Evolutionary conservation across 441 rosid genomes (phyloP).

Genomic region (Gossypium gossypioides): DNA sequence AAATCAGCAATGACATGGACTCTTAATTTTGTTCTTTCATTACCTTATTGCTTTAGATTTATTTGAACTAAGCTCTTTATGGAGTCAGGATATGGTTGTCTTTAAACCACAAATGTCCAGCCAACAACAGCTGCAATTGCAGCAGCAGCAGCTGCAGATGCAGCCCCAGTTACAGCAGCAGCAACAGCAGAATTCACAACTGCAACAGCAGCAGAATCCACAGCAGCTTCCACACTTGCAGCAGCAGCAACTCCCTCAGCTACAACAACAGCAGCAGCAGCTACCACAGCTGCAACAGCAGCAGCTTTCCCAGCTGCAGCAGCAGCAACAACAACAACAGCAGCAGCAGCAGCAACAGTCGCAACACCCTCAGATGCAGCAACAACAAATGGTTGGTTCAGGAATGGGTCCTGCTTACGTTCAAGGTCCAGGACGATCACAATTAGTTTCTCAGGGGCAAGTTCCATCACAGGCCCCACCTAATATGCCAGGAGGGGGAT

Average conservation of each 20-base stretch:
- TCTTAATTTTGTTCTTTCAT: background rate
- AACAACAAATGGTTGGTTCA: conserved; percentile 70
- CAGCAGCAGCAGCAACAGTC: conserved; percentile 18
- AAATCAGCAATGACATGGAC: background rate
- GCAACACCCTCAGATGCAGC: conserved; percentile 20
- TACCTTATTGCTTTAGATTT: conserved; percentile 1
- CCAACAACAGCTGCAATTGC: conserved; percentile 44
- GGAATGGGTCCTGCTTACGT: conserved; percentile 67
- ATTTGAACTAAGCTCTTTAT: conserved; percentile 5
- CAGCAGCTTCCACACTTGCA: conserved; percentile 19
- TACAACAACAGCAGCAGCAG: conserved; percentile 15
- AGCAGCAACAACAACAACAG: conserved; percentile 26
- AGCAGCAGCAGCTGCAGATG: conserved; percentile 26
- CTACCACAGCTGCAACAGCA: conserved; percentile 15
- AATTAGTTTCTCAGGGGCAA: conserved; percentile 51
- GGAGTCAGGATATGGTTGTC: conserved; percentile 79
- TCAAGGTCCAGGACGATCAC: conserved; percentile 60
- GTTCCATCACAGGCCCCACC: conserved; percentile 64
- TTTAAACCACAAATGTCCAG: conserved; percentile 75
- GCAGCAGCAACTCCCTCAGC: conserved; percentile 24
- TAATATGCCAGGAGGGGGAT: conserved; percentile 64
- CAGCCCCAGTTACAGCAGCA: conserved; percentile 20
- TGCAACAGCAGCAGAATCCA: conserved; percentile 30
- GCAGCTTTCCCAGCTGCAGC: conserved; percentile 26
- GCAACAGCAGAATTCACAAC: conserved; percentile 17